A percentile compares a stretch with the other conserved stretches of the same genome.
Evolutionary conservation across 2,329 filamentous ascomycete species (phyloP).

Genomic region (Anisogramma anomala): DNA sequence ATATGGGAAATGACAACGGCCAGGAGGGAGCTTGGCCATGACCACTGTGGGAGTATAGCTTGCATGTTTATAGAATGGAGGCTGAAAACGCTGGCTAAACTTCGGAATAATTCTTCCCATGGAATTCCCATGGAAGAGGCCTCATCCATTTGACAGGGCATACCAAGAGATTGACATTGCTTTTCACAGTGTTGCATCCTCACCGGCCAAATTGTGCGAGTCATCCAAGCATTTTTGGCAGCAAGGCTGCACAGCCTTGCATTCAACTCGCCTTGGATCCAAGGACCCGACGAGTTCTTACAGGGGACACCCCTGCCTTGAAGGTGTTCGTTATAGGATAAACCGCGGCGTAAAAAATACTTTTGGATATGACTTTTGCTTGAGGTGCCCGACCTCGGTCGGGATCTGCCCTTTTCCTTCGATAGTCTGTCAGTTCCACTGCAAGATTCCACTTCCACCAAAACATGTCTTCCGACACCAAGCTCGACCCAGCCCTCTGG

Average conservation of each 20-base stretch:
- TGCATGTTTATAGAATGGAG: background rate
- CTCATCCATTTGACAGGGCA: background rate
- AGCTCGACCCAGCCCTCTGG: constrained; percentile 10
- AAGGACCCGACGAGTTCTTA: no score
- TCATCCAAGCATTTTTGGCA: no score
- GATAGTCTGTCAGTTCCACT: no score
- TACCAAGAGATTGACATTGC: background rate
- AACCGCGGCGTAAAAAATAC: no score
- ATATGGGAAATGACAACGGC: background rate
- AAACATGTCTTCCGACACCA: constrained; percentile 9
- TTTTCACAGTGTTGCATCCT: background rate
- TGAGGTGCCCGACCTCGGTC: no score
- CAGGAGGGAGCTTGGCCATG: background rate
- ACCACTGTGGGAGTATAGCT: background rate
- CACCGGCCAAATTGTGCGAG: no score
- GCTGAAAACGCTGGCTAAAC: background rate
- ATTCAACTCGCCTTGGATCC: constrained; percentile 1
- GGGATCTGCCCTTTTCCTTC: no score
- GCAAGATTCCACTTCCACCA: background rate
- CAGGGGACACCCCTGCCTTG: background rate
- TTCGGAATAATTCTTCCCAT: background rate
- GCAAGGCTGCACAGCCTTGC: no score
- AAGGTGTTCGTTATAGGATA: no score
- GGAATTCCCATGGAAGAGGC: background rate
- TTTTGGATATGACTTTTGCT: no score